These are phyloP conservation scores for Diaporthe nobilis DNA, from an alignment of 2,329 filamentous ascomycete genomes.

Conservation along the genomic window DNA sequence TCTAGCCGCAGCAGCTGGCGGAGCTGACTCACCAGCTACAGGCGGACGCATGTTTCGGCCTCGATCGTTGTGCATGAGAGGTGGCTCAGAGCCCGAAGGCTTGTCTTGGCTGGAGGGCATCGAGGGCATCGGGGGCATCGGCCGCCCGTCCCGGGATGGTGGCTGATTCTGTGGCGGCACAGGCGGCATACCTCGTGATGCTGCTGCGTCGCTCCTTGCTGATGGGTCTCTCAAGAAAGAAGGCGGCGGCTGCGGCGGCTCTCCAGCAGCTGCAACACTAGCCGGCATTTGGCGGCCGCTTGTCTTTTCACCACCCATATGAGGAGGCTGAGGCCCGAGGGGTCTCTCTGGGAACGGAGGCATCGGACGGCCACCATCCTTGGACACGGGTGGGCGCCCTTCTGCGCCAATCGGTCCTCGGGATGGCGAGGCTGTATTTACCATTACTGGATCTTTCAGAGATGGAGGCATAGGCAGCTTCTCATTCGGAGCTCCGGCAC, in stretches of 20 bases:
- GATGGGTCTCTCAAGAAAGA: neutral
- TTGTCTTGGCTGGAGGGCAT: neutral
- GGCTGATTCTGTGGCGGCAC: neutral
- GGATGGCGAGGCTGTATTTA: neutral
- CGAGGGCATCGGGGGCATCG: neutral
- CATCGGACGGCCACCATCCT: neutral
- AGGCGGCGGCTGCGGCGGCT: neutral
- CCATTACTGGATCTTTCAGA: neutral
- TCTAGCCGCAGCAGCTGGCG: neutral
- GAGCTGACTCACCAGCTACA: neutral
- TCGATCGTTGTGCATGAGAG: neutral
- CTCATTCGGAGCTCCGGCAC: neutral
- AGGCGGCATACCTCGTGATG: neutral
- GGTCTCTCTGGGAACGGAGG: neutral
- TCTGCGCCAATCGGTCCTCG: neutral
- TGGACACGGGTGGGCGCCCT: neutral
- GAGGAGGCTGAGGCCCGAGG: neutral
- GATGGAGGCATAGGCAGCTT: neutral
- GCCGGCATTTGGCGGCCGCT: neutral
- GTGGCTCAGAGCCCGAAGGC: neutral
- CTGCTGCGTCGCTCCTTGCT: neutral
- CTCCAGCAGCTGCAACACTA: neutral
- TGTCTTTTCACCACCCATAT: neutral
- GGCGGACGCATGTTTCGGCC: neutral
- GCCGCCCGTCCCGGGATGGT: neutral